A percentile compares a stretch with the other conserved stretches of the same genome.
Evolutionary conservation across 805 yeast species (phyloP).

Genomic region (Spathaspora passalidarum): DNA sequence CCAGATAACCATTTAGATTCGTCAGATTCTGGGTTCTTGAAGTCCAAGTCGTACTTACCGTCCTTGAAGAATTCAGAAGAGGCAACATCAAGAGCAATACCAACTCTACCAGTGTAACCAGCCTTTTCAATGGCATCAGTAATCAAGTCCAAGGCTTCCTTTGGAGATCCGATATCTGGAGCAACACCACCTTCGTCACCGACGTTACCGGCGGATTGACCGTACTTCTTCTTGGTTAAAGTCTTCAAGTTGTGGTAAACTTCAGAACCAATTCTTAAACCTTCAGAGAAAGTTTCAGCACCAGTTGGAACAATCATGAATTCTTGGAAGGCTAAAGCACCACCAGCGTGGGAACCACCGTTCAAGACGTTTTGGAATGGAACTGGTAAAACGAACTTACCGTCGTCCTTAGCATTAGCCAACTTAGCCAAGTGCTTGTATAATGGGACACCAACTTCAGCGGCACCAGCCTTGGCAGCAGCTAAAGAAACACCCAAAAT

Average conservation of each 20-base stretch:
- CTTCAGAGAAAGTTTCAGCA: constrained; percentile 90
- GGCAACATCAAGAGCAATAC: constrained; percentile 94
- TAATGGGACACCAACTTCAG: constrained; percentile 89
- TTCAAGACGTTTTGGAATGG: constrained; percentile 98
- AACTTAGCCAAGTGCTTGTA: constrained; percentile 87
- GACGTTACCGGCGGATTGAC: constrained; percentile 98
- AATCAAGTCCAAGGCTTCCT: constrained; percentile 95
- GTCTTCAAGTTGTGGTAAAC: constrained; percentile 96
- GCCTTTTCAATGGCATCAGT: constrained; percentile 85
- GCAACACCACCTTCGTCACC: constrained; percentile 99
- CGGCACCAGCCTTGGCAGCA: constrained; percentile 97
- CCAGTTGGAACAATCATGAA: constrained; percentile 98
- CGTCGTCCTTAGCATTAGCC: constrained; percentile 62
- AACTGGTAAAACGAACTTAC: constrained; percentile 92
- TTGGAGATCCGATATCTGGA: constrained; percentile 92
- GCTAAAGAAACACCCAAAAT: constrained; percentile 97
- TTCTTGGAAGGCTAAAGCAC: constrained; percentile 98
- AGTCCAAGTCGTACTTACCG: constrained; percentile 96
- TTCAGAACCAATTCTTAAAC: constrained; percentile 94
- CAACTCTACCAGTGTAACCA: constrained; percentile 91
- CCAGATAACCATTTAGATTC: constrained; percentile 88
- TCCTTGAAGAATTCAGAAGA: constrained; percentile 97
- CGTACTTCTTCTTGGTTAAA: constrained; percentile 91
- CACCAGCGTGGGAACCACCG: constrained; percentile 99
- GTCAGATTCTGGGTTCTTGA: constrained; percentile 95